A percentile compares a stretch with the other conserved stretches of the same genome.
Evolutionary conservation across 2,329 filamentous ascomycete genomes (phyloP).

Genomic region (Talaromyces sp.): DNA sequence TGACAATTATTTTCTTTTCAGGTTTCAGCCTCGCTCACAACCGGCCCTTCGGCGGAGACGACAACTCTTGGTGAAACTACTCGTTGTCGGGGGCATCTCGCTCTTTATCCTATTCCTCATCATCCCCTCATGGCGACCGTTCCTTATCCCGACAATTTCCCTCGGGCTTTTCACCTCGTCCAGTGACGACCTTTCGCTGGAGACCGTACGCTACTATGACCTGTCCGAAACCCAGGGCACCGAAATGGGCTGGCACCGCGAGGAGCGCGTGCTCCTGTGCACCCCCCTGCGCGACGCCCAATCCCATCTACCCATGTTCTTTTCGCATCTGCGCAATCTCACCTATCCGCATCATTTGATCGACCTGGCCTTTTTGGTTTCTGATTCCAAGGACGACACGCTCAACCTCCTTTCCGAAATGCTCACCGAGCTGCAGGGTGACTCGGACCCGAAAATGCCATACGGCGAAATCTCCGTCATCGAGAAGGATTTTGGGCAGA

Average conservation of each 20-base stretch:
- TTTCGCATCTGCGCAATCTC: slow-evolving; percentile 91
- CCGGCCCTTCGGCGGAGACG: slow-evolving; percentile 68
- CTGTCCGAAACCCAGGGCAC: slow-evolving; percentile 87
- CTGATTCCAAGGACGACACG: slow-evolving; percentile 92
- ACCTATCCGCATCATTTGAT: slow-evolving; percentile 97
- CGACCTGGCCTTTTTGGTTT: slow-evolving; percentile 93
- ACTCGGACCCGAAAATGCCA: slow-evolving; percentile 71
- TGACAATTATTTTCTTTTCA: slow-evolving; percentile 28
- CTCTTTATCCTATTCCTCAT: slow-evolving; percentile 64
- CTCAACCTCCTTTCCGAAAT: slow-evolving; percentile 69
- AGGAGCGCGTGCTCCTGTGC: slow-evolving; percentile 91
- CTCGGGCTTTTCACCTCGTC: slow-evolving; percentile 65
- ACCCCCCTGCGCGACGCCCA: slow-evolving; percentile 91
- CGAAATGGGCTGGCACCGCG: slow-evolving; percentile 89
- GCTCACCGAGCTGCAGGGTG: slow-evolving; percentile 72
- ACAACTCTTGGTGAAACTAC: slow-evolving; percentile 67
- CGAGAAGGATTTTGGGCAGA: slow-evolving; percentile 98
- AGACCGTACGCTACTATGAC: slow-evolving; percentile 97
- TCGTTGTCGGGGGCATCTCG: slow-evolving; percentile 51
- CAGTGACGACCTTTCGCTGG: slow-evolving; percentile 68
- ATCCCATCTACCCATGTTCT: slow-evolving; percentile 94
- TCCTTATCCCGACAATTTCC: slow-evolving; percentile 59
- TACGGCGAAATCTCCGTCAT: slow-evolving; percentile 97
- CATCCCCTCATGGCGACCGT: slow-evolving; percentile 68
- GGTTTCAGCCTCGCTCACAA: slow-evolving; percentile 80